A percentile compares a stretch with the other conserved stretches of the same genome.
Evolutionary conservation across 148 eudicot genomes (phyloP).

Genomic region (Polygonum maritimum): DNA sequence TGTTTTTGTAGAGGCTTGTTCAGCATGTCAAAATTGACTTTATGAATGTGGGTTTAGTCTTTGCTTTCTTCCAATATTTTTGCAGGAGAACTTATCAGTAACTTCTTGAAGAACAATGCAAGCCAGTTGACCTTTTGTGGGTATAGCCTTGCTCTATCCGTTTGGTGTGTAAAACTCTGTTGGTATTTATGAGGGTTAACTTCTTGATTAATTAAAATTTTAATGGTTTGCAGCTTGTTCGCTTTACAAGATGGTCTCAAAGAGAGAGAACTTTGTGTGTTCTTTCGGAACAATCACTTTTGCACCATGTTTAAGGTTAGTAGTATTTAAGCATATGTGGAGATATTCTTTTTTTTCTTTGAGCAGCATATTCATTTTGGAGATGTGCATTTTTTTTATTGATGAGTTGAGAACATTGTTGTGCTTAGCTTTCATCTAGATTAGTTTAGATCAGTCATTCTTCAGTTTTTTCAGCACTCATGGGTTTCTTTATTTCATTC

Average conservation of each 20-base stretch:
- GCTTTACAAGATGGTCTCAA: slow-evolving; percentile 69
- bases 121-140: slow-evolving; percentile 84
- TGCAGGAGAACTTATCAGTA: slow-evolving; percentile 64
- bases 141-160: slow-evolving; percentile 24
- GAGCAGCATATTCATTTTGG: background rate
- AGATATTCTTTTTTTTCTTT: background rate
- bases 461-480: background rate
- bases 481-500: slow-evolving; percentile 6
- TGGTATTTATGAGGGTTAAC: background rate
- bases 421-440: background rate
- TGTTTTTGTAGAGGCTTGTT: background rate
- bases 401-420: background rate
- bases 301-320: slow-evolving; percentile 94
- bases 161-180: background rate
- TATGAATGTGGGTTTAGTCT: background rate
- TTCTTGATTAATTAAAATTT: background rate
- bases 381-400: background rate
- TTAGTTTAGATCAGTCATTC: background rate
- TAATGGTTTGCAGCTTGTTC: slow-evolving; percentile 50
- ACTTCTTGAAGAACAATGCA: slow-evolving; percentile 70
- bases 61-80: slow-evolving; percentile 8
- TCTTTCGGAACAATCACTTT: slow-evolving; percentile 97
- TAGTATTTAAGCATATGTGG: background rate
- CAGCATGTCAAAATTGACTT: background rate
- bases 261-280: slow-evolving; percentile 86